Evolutionary conservation across 768 basidiomycete genomes (phyloP).

Genomic region (Coprinellus aureogranulatus): DNA sequence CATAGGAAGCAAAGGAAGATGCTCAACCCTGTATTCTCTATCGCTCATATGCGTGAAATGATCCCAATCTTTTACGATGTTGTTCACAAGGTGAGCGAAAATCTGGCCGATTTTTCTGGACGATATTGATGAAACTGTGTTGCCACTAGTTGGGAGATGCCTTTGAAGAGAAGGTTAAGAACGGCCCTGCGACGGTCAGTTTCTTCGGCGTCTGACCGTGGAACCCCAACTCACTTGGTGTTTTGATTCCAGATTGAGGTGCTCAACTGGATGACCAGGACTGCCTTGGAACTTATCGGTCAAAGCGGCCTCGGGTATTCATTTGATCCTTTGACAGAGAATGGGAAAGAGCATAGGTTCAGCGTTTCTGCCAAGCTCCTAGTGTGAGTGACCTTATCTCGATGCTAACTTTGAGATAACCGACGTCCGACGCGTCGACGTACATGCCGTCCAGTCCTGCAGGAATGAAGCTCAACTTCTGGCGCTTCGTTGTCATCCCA

Average conservation of each 20-base stretch:
- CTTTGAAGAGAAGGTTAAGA: not conserved
- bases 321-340: slow-evolving; percentile 35
- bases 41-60: slow-evolving; percentile 30
- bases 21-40: slow-evolving; percentile 38
- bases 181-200: not conserved
- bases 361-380: slow-evolving; percentile 27
- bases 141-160: not conserved
- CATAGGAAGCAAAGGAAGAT: slow-evolving; percentile 38
- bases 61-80: slow-evolving; percentile 34
- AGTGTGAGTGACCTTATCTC: slow-evolving; percentile 20
- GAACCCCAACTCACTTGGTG: not conserved
- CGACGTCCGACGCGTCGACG: not conserved
- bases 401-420: not conserved
- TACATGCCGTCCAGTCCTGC: not conserved
- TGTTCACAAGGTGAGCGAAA: slow-evolving; percentile 23
- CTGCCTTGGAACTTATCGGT: slow-evolving; percentile 48
- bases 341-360: slow-evolving; percentile 27
- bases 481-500: slow-evolving; percentile 7
- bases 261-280: slow-evolving; percentile 35
- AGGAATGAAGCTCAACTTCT: slow-evolving; percentile 16
- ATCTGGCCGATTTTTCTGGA: slow-evolving; percentile 15
- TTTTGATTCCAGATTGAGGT: slow-evolving; percentile 27
- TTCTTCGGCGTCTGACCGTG: not conserved
- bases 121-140: not conserved
- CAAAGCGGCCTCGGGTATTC: slow-evolving; percentile 44